Percentiles rank a stretch among this genome's conserved stretches.
Evolutionary conservation across 179 eudicot genomes (phyloP).

Genomic region (Spinacia oleracea): DNA sequence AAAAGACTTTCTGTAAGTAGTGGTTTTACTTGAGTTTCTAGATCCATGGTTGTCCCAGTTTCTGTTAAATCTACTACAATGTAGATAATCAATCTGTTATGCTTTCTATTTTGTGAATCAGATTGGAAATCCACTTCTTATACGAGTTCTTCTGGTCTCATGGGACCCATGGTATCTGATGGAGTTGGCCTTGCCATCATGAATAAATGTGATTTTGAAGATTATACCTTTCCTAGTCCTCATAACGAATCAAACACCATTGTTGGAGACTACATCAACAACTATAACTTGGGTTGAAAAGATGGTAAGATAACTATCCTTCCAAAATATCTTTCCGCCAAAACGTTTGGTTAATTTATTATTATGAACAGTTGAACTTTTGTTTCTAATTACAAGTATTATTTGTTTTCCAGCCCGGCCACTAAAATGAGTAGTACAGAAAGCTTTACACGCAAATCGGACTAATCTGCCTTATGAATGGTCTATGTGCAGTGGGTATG

Average conservation of each 20-base stretch:
- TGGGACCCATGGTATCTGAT: conserved; percentile 96
- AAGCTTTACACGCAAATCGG: conserved; percentile 91
- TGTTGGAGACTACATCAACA: conserved; percentile 70
- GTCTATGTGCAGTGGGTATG: conserved; percentile 89
- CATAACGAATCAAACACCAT: conserved; percentile 54
- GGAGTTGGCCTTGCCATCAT: conserved; percentile 70
- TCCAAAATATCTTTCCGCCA: background rate
- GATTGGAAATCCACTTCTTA: conserved; percentile 94
- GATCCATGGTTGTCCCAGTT: background rate
- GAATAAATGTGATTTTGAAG: conserved; percentile 73
- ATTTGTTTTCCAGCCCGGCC: conserved; percentile 52
- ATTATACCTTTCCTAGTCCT: conserved; percentile 62
- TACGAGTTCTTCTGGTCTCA: conserved; percentile 94
- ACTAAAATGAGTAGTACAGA: conserved; percentile 88
- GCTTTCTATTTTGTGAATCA: conserved; percentile 15
- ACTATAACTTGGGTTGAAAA: conserved; percentile 66
- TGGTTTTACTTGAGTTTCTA: background rate
- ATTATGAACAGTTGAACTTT: background rate
- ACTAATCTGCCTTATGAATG: conserved; percentile 75
- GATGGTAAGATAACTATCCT: conserved; percentile 39
- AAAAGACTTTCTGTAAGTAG: conserved; percentile 83
- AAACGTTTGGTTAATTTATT: no score
- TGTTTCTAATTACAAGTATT: background rate
- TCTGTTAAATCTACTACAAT: background rate
- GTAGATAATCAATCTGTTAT: background rate